Percentiles rank a stretch among this genome's conserved stretches.
Conservation (phyloP, 2,329 filamentous ascomycete genomes). For the Calycina herbarum region DNA sequence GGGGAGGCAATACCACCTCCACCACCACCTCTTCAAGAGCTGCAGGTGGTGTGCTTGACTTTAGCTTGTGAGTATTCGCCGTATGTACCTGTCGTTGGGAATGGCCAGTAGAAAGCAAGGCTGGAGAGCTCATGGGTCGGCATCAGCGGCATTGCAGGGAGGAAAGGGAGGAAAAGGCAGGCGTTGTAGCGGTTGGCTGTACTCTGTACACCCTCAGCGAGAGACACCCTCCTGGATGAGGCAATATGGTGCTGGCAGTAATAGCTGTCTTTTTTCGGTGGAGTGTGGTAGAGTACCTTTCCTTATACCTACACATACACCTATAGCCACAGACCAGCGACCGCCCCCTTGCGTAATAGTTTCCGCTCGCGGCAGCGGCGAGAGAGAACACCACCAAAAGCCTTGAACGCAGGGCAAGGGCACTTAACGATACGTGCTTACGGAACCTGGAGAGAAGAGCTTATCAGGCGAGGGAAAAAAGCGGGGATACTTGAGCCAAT, state of each 20-base stretch:
- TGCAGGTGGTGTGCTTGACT: conserved; percentile 5
- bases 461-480: background rate
- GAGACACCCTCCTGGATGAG: background rate
- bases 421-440: background rate
- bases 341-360: background rate
- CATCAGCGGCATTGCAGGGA: background rate
- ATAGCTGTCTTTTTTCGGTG: background rate
- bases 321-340: background rate
- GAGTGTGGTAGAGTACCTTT: no score
- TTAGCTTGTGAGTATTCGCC: no score
- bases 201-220: background rate
- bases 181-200: background rate
- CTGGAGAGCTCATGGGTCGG: conserved; percentile 1
- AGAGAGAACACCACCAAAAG: background rate
- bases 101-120: background rate
- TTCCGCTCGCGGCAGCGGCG: background rate
- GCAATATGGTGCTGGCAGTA: no score
- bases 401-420: background rate
- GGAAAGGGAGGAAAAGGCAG: background rate
- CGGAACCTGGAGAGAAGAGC: background rate
- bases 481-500: background rate
- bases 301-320: no score
- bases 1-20: background rate
- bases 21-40: no score
- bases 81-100: background rate